phyloP scores from a whole-genome alignment of 192 early-diverging fungal species.

The Coemansia sp. region DNA sequence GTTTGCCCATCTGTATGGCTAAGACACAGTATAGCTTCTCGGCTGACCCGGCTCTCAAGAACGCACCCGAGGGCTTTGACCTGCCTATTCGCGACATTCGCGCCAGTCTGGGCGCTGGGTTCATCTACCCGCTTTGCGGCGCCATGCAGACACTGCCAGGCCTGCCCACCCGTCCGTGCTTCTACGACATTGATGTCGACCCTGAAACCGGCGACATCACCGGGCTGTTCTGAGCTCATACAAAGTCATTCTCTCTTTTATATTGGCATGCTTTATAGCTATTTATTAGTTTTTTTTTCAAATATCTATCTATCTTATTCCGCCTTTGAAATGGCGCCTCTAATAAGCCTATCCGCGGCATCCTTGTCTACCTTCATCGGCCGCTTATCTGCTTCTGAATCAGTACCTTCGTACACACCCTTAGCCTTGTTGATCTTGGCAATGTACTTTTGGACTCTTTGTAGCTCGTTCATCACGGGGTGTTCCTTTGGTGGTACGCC shows the following conservation, averaged over 20 bases:
- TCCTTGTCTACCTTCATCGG: conserved; percentile 48
- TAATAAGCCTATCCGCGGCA: conserved; percentile 53
- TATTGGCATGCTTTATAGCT: conserved; percentile 2
- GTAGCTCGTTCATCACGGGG: conserved; percentile 56
- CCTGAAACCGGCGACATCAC: conserved; percentile 73
- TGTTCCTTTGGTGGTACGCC: conserved; percentile 53
- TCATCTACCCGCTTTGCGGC: conserved; percentile 94
- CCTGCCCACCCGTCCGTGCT: conserved; percentile 91
- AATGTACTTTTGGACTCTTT: conserved; percentile 43
- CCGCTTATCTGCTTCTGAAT: conserved; percentile 11
- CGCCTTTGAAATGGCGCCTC: conserved; percentile 35
- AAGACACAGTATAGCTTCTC: conserved; percentile 96
- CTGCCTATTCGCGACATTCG: conserved; percentile 94
- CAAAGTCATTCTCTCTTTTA: background rate
- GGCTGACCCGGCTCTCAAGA: conserved; percentile 89
- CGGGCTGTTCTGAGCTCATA: conserved; percentile 77
- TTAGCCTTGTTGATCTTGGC: conserved; percentile 52
- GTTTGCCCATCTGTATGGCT: conserved; percentile 97
- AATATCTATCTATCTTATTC: too few relatives aligned
- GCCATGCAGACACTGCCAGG: conserved; percentile 99
- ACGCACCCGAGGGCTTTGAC: conserved; percentile 86
- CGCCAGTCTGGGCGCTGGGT: conserved; percentile 93
- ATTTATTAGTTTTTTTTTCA: too few relatives aligned
- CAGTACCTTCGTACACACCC: conserved; percentile 14
- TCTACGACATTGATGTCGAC: conserved; percentile 95